Evolutionary conservation across 352 stramenopile genomes (phyloP), one percentile per base, ranked within the genome.

Genomic region (Phytophthora capsici): DNA sequence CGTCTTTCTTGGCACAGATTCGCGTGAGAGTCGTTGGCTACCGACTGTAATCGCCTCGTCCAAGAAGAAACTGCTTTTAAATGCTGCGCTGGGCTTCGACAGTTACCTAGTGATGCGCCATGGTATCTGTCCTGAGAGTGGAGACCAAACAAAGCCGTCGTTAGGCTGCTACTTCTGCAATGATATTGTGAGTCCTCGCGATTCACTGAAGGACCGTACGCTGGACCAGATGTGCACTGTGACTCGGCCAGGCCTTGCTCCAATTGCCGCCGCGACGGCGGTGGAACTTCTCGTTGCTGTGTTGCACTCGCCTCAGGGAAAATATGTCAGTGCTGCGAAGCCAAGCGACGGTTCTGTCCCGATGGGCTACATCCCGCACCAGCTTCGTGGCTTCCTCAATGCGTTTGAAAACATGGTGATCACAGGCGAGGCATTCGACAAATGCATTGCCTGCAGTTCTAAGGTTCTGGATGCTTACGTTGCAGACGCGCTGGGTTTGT

Each of bases 181-280:
- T 57, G 98, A 99, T 76, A 92, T 99, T 23, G 97, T 99, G 17
- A 98, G 97, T 56, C 97, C 98, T 4, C 92, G 96, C 23, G 98
- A 99, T 71, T 99, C 97, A 22, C 87, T 97, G 20, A 96, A 92
- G 20, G 97, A 99, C 70, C 91, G 98, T 10, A 99, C 97, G 7
- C 57, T 99, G 10, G 98, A 99, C 74, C 97, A 99, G 84, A 98
- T 99, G 89, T 99, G 98, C 70, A 99, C 98, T 1, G 98, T 99
- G 2, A 99, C 98, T 30, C 84, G 98, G 12, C 97, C 98, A 4
- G 98, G 98, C 6, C 81, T 99, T 12, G 91, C 94, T 6, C 90
- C 91, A 2, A 97, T 98, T 26, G 94, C 95, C 14, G 86, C 91
- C 28, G 90, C 90, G 2, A 98, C 98, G 28, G 96, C 96, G 0